A percentile compares a stretch with the other conserved stretches of the same genome.
phyloP scores from a whole-genome alignment of 2,329 filamentous ascomycete species.

The Alternaria postmessia region DNA sequence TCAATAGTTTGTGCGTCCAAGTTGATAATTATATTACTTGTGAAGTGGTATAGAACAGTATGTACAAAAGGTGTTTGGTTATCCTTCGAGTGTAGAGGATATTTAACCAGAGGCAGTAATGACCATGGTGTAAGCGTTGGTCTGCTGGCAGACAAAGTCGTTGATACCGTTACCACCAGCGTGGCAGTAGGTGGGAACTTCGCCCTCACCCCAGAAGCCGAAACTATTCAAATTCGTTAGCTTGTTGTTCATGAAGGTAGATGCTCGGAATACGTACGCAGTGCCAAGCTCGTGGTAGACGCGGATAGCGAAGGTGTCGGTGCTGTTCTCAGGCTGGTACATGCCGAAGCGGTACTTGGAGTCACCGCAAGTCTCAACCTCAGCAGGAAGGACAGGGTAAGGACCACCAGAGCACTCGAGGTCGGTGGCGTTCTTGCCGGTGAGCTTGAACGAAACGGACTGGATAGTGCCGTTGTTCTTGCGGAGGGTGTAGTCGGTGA shows the following conservation, averaged over 20 bases:
- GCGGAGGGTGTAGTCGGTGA: constrained; percentile 29
- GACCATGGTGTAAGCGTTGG: constrained; percentile 18
- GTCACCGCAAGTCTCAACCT: constrained; percentile 23
- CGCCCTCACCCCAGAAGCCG: constrained; percentile 12
- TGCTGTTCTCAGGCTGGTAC: constrained; percentile 8
- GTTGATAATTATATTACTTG: not conserved
- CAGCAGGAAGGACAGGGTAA: constrained; percentile 22
- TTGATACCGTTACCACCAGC: constrained; percentile 29
- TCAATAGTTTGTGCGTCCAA: not conserved
- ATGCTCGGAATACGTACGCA: not conserved
- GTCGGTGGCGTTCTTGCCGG: constrained; percentile 25
- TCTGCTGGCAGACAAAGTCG: constrained; percentile 31
- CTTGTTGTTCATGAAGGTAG: not conserved
- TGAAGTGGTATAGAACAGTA: not conserved
- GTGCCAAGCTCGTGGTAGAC: constrained; percentile 28
- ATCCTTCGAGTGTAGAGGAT: not conserved
- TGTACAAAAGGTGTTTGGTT: not conserved
- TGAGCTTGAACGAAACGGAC: constrained; percentile 30
- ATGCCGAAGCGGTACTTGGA: constrained; percentile 30
- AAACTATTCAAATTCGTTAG: not conserved
- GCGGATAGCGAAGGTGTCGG: constrained; percentile 13
- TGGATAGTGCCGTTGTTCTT: constrained; percentile 29
- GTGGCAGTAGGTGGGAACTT: constrained; percentile 29
- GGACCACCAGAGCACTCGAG: constrained; percentile 20
- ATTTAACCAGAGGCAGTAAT: constrained; percentile 11